phyloP scores from a whole-genome alignment of 2,329 filamentous ascomycete genomes.

The Bipolaris sorokiniana region DNA sequence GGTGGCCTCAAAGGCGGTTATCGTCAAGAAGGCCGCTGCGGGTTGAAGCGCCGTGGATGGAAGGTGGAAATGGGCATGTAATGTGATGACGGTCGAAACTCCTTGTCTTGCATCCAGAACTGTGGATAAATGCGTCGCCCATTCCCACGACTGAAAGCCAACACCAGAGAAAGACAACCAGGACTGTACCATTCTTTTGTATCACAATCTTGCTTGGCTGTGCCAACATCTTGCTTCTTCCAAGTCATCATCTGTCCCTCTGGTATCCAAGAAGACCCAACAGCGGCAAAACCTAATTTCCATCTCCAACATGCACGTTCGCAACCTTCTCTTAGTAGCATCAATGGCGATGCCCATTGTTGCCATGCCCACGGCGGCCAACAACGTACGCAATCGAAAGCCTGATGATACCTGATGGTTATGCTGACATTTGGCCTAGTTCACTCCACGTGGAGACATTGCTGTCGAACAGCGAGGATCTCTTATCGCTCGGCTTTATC shows the following conservation, averaged over 20 bases:
- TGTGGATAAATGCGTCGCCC: background rate
- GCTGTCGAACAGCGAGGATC: background rate
- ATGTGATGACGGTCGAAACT: conserved; percentile 4
- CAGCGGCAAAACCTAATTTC: background rate
- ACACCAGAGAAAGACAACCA: background rate
- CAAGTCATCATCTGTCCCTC: background rate
- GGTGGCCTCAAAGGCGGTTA: conserved; percentile 23
- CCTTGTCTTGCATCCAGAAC: background rate
- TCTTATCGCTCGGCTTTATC: background rate
- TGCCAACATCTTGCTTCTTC: background rate
- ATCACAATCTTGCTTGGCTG: background rate
- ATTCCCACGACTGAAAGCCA: background rate
- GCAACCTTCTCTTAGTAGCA: background rate
- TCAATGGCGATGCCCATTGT: background rate
- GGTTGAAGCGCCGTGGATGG: conserved; percentile 19
- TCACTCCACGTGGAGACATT: background rate
- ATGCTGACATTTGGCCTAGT: background rate
- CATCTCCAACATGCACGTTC: background rate
- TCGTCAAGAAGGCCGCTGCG: background rate
- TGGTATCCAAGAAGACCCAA: background rate
- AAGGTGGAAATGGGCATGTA: conserved; percentile 16
- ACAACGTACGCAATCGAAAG: no score
- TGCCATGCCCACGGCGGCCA: background rate
- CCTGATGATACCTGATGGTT: no score
- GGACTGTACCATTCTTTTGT: background rate